These are phyloP conservation scores for Exophiala oligosperma DNA, from an alignment of 2,329 filamentous ascomycete genomes.

Conservation along the genomic window DNA sequence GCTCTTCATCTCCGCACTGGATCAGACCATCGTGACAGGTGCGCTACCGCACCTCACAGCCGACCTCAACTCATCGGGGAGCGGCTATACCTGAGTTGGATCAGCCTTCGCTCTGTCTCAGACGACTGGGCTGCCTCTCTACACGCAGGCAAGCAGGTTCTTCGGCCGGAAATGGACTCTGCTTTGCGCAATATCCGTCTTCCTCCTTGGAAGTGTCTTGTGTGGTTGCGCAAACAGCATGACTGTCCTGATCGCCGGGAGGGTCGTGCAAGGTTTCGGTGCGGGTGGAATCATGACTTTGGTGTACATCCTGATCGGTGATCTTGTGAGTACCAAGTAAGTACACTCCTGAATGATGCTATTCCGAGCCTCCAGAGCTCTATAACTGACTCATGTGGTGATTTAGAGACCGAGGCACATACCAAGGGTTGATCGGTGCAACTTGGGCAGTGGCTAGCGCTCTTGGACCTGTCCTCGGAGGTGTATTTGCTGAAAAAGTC, in stretches of 20 bases:
- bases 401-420: constrained; percentile 57
- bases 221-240: constrained; percentile 58
- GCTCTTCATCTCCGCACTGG: constrained; percentile 59
- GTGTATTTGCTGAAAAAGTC: constrained; percentile 38
- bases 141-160: constrained; percentile 65
- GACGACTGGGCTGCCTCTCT: constrained; percentile 53
- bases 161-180: constrained; percentile 65
- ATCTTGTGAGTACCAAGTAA: constrained; percentile 56
- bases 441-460: constrained; percentile 40
- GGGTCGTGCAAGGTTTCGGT: constrained; percentile 61
- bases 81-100: constrained; percentile 49
- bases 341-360: not conserved
- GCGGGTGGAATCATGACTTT: constrained; percentile 54
- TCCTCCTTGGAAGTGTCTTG: constrained; percentile 64
- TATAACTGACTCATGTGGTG: constrained; percentile 33
- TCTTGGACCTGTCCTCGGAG: constrained; percentile 38
- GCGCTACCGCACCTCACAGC: constrained; percentile 44
- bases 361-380: not conserved
- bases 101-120: constrained; percentile 48
- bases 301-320: constrained; percentile 54
- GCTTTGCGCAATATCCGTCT: constrained; percentile 59
- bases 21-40: constrained; percentile 52
- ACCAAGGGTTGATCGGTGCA: constrained; percentile 61
- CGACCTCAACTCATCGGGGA: constrained; percentile 42
- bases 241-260: constrained; percentile 61